Conservation (phyloP, 306 rosid species). For the Trifolium dubium region DNA sequence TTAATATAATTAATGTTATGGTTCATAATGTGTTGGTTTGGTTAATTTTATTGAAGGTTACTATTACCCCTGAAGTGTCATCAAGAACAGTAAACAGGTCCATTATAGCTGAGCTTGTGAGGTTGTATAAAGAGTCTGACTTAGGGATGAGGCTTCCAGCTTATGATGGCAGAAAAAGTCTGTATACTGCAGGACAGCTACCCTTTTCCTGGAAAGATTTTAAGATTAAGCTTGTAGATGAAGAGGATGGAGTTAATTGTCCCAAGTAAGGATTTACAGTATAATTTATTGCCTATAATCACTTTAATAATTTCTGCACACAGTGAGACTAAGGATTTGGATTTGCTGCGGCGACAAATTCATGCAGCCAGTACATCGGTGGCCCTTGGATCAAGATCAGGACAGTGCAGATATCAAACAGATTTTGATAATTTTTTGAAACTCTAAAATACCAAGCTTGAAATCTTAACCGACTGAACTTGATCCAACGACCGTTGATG, state of each 20-base stretch:
- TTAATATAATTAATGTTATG: constrained; percentile 46
- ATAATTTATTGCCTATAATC: constrained; percentile 2
- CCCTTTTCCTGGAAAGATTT: constrained; percentile 94
- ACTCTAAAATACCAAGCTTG: not conserved
- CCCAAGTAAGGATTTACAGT: constrained; percentile 64
- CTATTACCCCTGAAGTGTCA: constrained; percentile 88
- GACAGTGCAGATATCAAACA: not conserved
- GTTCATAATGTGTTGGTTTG: constrained; percentile 40
- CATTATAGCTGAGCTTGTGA: constrained; percentile 91
- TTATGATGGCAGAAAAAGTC: constrained; percentile 94
- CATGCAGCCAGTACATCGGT: not conserved
- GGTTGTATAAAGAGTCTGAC: constrained; percentile 80
- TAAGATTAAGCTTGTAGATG: constrained; percentile 73
- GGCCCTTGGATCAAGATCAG: not conserved
- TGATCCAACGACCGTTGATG: not conserved
- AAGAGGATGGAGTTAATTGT: constrained; percentile 66
- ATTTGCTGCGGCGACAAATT: not conserved
- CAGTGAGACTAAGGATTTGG: not conserved
- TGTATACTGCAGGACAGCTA: constrained; percentile 96
- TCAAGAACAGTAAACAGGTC: constrained; percentile 89
- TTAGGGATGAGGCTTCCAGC: constrained; percentile 95
- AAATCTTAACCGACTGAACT: not conserved
- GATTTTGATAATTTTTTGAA: not conserved
- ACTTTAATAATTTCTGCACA: constrained; percentile 44
- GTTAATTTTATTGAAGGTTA: constrained; percentile 61